Evolutionary conservation across 495 filamentous ascomycete species (phyloP).

Genomic region (Cairneyella variabilis): DNA sequence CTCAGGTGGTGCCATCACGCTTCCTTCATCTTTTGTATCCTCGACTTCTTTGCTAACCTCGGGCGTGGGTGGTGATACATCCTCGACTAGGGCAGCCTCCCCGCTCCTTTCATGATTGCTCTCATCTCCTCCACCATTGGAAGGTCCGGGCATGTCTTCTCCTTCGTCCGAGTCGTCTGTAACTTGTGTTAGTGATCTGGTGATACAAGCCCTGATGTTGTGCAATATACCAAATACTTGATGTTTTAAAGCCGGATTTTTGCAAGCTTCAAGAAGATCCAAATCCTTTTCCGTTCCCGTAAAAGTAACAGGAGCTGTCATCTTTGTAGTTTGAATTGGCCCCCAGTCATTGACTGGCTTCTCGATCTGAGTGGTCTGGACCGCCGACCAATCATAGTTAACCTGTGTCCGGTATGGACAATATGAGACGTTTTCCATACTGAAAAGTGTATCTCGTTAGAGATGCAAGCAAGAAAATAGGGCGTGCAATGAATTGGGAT

Average conservation of each 20-base stretch:
- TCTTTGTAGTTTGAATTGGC: slow-evolving; percentile 7
- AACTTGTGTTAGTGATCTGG: background rate
- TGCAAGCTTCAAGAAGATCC: slow-evolving; percentile 5
- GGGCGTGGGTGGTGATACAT: background rate
- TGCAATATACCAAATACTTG: slow-evolving; percentile 5
- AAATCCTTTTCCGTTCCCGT: slow-evolving; percentile 16
- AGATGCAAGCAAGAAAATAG: slow-evolving; percentile 8
- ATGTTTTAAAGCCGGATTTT: background rate
- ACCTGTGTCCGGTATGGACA: slow-evolving; percentile 23
- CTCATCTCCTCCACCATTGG: background rate
- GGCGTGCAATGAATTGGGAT: slow-evolving; percentile 9
- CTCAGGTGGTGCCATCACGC: background rate
- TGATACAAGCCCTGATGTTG: background rate
- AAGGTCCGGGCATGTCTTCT: background rate
- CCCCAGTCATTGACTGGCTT: slow-evolving; percentile 6
- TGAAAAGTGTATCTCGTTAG: slow-evolving; percentile 16
- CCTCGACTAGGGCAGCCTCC: background rate
- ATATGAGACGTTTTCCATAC: slow-evolving; percentile 25
- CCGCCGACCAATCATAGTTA: slow-evolving; percentile 14
- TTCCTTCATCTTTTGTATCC: background rate
- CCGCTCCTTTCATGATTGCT: background rate
- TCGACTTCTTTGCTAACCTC: background rate
- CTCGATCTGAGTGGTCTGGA: slow-evolving; percentile 17
- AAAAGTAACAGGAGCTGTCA: slow-evolving; percentile 14
- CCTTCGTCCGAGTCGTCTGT: background rate